Base-by-base conservation (phyloP, 2,329 filamentous ascomycete genomes). In the Fusarium sp. region DNA sequence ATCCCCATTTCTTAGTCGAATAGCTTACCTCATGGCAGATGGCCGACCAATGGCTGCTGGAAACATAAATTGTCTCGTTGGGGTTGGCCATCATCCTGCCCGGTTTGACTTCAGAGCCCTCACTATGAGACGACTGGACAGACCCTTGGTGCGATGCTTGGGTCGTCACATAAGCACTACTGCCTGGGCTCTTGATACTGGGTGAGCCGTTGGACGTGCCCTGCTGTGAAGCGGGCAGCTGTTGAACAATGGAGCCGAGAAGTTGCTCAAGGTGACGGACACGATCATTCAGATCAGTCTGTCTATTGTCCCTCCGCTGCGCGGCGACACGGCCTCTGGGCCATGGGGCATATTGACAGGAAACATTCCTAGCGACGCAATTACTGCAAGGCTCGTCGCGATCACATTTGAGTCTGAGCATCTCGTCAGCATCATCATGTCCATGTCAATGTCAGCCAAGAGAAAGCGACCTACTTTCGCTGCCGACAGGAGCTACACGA, bases 321-420 rank as follows among this genome's bases (percentile, higher is more conserved):
- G 58, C 52, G 6, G 36, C 45, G 3, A 39, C 42, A 1, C 68
- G 66, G 3, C 61, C 58, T 21, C 68, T 43, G 0, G 65, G 68
- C 43, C 53, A 66, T 0, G 65, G 50, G 1, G 62, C 41, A 20
- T 71, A 71, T 10, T 50, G 54, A 1, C 68, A 71, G 2, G 60
- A 47, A 27, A 69, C 54, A n/a, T 58, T 64, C 21, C 68, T 63
- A 2, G 68, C 33, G 3, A 71, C 41, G 2, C 68, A 69, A 29
- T 71, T 71, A 27, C 65, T 67, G 11, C 65, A 71, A 2, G 65
- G 68, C 23, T 71, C 68, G 29, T 67, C 59, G 4, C 68, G 68
- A 31, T 71, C 58, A 39, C 68, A 71, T 58, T 69, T 71, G 2
- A 71, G 20, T 8, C 61, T 61, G 13, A 1, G 8, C 36, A 29